These are phyloP conservation scores for Przewalskia tangutica DNA, from an alignment of 257 asterid genomes.

Conservation along the genomic window DNA sequence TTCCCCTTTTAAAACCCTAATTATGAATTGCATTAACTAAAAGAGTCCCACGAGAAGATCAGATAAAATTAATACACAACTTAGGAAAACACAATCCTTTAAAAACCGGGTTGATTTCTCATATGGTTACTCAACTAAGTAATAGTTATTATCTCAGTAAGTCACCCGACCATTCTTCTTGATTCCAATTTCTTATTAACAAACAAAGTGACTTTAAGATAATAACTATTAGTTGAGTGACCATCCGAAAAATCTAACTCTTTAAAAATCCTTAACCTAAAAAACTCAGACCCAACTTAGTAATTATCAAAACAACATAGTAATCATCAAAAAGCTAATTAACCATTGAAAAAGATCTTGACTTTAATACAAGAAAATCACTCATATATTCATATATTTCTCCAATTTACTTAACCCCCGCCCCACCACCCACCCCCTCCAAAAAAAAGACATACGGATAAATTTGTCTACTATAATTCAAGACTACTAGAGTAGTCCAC, in stretches of 20 bases:
- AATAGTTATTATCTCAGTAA: too few relatives aligned
- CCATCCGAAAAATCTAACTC: too few relatives aligned
- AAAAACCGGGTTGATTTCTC: neutral
- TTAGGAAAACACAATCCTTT: neutral
- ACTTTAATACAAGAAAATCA: neutral
- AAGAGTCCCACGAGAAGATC: neutral
- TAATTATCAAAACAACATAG: neutral
- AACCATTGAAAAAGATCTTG: neutral
- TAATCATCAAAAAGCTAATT: neutral
- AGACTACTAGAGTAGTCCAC: neutral
- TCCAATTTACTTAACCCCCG: neutral
- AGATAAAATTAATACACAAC: neutral
- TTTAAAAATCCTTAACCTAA: neutral
- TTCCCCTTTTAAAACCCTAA: neutral
- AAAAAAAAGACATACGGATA: neutral
- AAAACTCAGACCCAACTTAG: neutral
- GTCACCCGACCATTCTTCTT: too few relatives aligned
- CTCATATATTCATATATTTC: neutral
- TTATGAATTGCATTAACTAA: neutral
- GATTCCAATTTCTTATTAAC: too few relatives aligned
- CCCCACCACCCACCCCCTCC: too few relatives aligned
- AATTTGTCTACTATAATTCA: neutral
- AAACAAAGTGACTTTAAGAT: too few relatives aligned
- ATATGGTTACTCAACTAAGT: too few relatives aligned
- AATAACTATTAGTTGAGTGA: too few relatives aligned